Conservation (phyloP, 805 yeast species). For the Barnettozyma sucrosica region DNA sequence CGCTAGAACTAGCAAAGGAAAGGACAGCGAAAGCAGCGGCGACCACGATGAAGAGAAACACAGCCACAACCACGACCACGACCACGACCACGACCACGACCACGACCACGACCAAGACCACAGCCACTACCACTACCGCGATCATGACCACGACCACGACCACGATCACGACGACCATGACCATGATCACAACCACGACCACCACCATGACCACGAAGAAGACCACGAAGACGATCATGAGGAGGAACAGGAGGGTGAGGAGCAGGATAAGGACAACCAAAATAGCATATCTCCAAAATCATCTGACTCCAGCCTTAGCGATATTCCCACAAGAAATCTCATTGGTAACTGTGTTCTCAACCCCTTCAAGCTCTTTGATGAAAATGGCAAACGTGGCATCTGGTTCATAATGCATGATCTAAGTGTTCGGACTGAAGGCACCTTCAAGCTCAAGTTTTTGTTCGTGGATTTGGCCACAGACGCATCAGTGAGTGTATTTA, state of each 20-base stretch:
- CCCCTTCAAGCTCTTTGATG: constrained; percentile 34
- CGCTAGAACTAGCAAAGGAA: neutral
- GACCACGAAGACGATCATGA: no score
- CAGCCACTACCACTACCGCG: no score
- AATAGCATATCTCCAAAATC: neutral
- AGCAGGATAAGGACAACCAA: neutral
- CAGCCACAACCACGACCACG: no score
- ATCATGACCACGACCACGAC: no score
- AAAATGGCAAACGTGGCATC: constrained; percentile 30
- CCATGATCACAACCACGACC: no score
- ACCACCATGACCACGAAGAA: no score
- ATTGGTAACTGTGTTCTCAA: constrained; percentile 36
- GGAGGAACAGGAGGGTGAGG: no score
- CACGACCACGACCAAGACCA: neutral
- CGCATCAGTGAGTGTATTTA: constrained; percentile 20
- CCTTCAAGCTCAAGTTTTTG: constrained; percentile 32
- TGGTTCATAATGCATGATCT: constrained; percentile 40
- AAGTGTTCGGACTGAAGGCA: constrained; percentile 38
- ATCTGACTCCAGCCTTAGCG: constrained; percentile 13
- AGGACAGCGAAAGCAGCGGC: neutral
- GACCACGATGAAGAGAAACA: neutral
- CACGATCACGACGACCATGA: no score
- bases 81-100: no score
- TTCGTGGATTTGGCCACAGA: constrained; percentile 29
- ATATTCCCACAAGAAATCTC: constrained; percentile 31